A percentile compares a stretch with the other conserved stretches of the same genome.
phyloP scores from a whole-genome alignment of 306 rosid species.

The Fagus sylvatica region DNA sequence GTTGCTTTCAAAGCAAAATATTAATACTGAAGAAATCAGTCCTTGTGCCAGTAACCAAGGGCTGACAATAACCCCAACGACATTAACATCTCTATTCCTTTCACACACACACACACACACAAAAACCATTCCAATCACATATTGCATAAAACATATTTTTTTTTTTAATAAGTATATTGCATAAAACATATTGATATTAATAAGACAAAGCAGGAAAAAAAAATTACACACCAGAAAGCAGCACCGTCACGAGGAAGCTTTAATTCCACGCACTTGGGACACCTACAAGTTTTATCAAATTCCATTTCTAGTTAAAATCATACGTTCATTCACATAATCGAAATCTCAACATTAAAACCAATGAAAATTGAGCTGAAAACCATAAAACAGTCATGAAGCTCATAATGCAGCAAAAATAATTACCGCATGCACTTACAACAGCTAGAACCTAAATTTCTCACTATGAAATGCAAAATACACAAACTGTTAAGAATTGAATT shows the following conservation, averaged over 20 bases:
- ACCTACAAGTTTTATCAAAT: slow-evolving; percentile 36
- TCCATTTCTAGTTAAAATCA: neutral
- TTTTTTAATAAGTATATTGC: too few species aligned
- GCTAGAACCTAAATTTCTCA: neutral
- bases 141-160: too few species aligned
- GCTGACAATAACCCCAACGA: neutral
- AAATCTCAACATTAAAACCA: neutral
- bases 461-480: neutral
- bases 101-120: too few species aligned
- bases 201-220: slow-evolving; percentile 11
- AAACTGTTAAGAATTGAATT: too few species aligned
- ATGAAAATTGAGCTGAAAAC: neutral
- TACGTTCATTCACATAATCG: accelerated
- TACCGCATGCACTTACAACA: neutral
- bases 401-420: too few species aligned
- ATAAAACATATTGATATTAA: neutral
- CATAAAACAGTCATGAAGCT: too few species aligned
- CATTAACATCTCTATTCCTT: too few species aligned
- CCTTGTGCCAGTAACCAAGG: neutral
- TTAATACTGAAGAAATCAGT: neutral
- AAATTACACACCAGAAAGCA: slow-evolving; percentile 82
- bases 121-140: too few species aligned
- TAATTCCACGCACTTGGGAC: slow-evolving; percentile 89
- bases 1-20: neutral
- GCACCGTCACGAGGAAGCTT: slow-evolving; percentile 89